Evolutionary conservation across 2,329 filamentous ascomycete species (phyloP).

Genomic region (Fusarium tuaranense): DNA sequence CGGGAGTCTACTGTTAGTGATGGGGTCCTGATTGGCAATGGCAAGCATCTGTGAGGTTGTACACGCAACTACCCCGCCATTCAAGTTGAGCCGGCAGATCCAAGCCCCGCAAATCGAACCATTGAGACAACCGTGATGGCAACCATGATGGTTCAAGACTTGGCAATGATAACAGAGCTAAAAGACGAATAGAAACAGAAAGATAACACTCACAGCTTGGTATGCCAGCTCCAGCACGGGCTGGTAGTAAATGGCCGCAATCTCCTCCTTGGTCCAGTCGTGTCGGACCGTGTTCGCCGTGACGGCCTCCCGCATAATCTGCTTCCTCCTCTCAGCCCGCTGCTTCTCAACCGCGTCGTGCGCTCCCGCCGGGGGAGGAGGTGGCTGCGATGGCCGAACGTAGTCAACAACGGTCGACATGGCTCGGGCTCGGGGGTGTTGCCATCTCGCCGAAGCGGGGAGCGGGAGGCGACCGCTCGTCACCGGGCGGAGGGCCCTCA

Average conservation of each 20-base stretch:
- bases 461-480: constrained; percentile 13
- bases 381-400: constrained; percentile 35
- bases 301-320: constrained; percentile 64
- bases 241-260: constrained; percentile 83
- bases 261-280: constrained; percentile 86
- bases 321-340: constrained; percentile 41
- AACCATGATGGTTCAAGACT: not conserved
- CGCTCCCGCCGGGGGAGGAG: constrained; percentile 33
- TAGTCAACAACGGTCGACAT: constrained; percentile 46
- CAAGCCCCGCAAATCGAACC: not conserved
- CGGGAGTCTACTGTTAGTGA: constrained; percentile 31
- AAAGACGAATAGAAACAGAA: not conserved
- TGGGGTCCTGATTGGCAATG: not conserved
- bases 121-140: not conserved
- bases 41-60: constrained; percentile 5
- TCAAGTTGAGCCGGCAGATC: not conserved
- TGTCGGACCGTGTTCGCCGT: constrained; percentile 72
- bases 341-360: constrained; percentile 40
- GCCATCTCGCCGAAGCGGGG: constrained; percentile 39
- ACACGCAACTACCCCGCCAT: constrained; percentile 10
- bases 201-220: constrained; percentile 70
- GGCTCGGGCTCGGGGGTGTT: constrained; percentile 23
- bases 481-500: constrained; percentile 32
- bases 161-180: not conserved
- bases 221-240: constrained; percentile 83